Conservation (phyloP, 2,329 filamentous ascomycete genomes). For the Blastomyces emzantsi region DNA sequence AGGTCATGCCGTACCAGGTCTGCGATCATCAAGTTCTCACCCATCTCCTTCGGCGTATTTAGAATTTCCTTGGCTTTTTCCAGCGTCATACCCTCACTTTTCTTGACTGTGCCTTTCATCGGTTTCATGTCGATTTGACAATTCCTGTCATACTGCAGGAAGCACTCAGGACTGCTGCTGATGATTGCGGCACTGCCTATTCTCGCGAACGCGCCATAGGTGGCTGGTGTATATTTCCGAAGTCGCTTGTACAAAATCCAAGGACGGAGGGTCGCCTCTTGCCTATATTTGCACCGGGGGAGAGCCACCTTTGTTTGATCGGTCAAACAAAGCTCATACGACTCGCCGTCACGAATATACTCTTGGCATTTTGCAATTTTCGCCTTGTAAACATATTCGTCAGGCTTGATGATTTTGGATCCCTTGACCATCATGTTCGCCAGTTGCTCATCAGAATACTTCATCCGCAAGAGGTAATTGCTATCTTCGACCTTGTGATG, state of each 20-base stretch:
- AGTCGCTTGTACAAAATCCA: constrained; percentile 68
- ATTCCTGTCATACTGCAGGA: constrained; percentile 57
- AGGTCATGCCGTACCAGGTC: constrained; percentile 89
- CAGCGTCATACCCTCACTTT: constrained; percentile 57
- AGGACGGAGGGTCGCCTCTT: constrained; percentile 32
- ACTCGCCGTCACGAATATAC: constrained; percentile 66
- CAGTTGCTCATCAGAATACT: constrained; percentile 12
- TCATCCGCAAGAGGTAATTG: constrained; percentile 3
- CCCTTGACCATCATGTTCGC: constrained; percentile 23
- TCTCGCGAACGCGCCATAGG: constrained; percentile 73
- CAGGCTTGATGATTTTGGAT: constrained; percentile 27
- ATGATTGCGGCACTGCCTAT: constrained; percentile 63
- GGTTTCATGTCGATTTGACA: constrained; percentile 58
- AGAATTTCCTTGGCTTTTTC: constrained; percentile 63
- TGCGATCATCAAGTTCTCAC: constrained; percentile 97
- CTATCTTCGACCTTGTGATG: background rate
- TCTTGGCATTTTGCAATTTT: constrained; percentile 61
- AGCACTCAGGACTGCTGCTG: constrained; percentile 80
- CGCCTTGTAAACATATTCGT: constrained; percentile 48
- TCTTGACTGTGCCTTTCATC: constrained; percentile 95
- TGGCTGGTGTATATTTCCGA: constrained; percentile 63
- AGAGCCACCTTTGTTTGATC: constrained; percentile 58
- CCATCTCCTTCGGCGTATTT: constrained; percentile 75
- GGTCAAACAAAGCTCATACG: constrained; percentile 79
- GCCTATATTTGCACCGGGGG: constrained; percentile 19